Evolutionary conservation across 1,139 yeast species (phyloP).

Genomic region (Kodamaea alishanica): DNA sequence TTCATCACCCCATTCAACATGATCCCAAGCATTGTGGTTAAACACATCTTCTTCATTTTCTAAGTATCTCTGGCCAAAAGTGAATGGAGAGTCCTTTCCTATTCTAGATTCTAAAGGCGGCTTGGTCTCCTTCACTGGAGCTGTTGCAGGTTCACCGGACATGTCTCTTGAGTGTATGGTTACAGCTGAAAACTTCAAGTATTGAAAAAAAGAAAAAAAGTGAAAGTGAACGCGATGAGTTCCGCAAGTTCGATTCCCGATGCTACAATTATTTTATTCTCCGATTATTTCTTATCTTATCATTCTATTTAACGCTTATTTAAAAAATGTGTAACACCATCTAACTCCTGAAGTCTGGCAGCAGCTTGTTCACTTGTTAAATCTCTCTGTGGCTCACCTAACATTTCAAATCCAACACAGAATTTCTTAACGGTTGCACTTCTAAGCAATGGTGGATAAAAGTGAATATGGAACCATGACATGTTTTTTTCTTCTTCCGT

Average conservation of each 20-base stretch:
- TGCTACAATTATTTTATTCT: background rate
- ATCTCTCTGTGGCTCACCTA: constrained; percentile 78
- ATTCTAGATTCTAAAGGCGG: constrained; percentile 52
- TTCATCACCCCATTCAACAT: constrained; percentile 96
- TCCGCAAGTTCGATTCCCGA: background rate
- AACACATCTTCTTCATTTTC: constrained; percentile 77
- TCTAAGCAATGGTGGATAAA: constrained; percentile 73
- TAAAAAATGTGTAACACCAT: constrained; percentile 38
- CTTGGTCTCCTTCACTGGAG: constrained; percentile 13
- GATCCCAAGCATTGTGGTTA: constrained; percentile 96
- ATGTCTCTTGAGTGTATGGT: background rate
- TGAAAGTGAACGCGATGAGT: background rate
- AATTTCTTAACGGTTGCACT: constrained; percentile 75
- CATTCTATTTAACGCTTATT: constrained; percentile 6
- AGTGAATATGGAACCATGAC: constrained; percentile 74
- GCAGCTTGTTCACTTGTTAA: constrained; percentile 78
- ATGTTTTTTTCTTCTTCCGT: constrained; percentile 33
- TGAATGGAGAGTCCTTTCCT: constrained; percentile 87
- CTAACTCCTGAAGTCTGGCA: constrained; percentile 45
- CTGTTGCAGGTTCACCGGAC: background rate
- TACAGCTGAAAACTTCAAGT: background rate
- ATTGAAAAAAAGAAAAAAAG: background rate
- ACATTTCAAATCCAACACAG: constrained; percentile 73
- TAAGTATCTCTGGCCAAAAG: constrained; percentile 82
- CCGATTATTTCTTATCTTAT: background rate